Base-by-base conservation (phyloP, 805 yeast species). In the Saccharomycopsis capsularis region DNA sequence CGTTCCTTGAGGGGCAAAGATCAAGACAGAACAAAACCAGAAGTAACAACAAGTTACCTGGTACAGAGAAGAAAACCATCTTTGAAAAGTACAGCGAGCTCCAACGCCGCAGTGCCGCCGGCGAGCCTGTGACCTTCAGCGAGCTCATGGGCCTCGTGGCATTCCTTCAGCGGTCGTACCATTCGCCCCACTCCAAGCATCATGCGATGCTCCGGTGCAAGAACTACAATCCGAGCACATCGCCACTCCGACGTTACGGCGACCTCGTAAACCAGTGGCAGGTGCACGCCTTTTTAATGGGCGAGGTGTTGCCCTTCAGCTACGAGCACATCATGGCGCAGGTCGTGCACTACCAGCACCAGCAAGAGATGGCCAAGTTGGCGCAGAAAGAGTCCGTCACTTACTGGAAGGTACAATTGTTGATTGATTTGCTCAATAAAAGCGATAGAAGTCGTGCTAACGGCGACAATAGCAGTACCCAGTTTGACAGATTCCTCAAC, bases 231-330 rank as follows among this genome's bases (percentile, higher is more conserved):
- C 84, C 87, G 18, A 82, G 85, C 6, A 90, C 98, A 0, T 89
- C 97, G 0, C 98, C 99, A 2, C 68, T 93, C 55, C 72, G 98
- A 61, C 70, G 98, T 55, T 84, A 76, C 56, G 81, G 84, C 4
- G 98, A 91, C 62, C 64, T 89, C 52, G 62, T 89, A 6, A 82
- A 82, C 58, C 97, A 90, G 59, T 76, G 90, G 78, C 91, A 85
- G 57, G 54, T 86, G 1, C 82, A 79, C 48, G 60, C 77, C 1
- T 62, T 59, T 47, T 48, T 81, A 15, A 55, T 53, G 2, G 55
- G 54, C 15, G 61, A 56, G 30, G 41, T 52, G 44, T 51, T 55
- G 0, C 46, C 39, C 13, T 36, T 48, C 24, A n/a, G 18, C n/a
- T 34, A 15, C 32, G 22, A 29, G 22, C 4, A n/a, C 15, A 11